Conservation (phyloP, 768 basidiomycete species). For the Suillus variegatus region DNA sequence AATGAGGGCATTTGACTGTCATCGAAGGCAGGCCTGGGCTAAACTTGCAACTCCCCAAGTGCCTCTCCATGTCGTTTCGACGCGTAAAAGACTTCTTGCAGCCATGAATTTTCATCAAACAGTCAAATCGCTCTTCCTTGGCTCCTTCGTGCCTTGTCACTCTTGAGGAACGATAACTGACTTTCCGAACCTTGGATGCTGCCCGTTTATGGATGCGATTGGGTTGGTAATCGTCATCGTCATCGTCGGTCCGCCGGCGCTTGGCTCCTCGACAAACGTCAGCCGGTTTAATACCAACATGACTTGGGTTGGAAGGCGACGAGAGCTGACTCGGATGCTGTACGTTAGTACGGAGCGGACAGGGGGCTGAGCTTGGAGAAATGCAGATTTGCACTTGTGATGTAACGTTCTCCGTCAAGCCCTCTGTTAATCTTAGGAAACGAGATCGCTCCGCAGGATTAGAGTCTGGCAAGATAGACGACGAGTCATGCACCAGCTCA, state of each 20-base stretch:
- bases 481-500: not conserved
- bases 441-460: not conserved
- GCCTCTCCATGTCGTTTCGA: constrained; percentile 9
- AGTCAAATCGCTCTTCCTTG: not conserved
- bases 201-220: not conserved
- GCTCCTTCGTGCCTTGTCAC: not conserved
- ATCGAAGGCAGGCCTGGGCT: not conserved
- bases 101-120: not conserved
- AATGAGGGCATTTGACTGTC: constrained; percentile 16
- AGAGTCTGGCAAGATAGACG: not conserved
- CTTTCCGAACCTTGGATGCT: not conserved
- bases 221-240: constrained; percentile 4
- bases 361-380: not conserved
- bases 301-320: not conserved
- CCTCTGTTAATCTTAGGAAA: not conserved
- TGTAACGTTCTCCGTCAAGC: not conserved
- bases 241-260: not conserved
- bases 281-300: not conserved
- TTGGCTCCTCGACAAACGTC: constrained; percentile 1
- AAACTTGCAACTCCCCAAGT: constrained; percentile 6
- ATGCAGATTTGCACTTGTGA: not conserved
- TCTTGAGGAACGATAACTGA: not conserved
- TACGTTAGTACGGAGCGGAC: not conserved
- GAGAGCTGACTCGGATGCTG: not conserved
- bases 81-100: constrained; percentile 7